phyloP scores from a whole-genome alignment of 495 filamentous ascomycete genomes.

The Lophium mytilinum region DNA sequence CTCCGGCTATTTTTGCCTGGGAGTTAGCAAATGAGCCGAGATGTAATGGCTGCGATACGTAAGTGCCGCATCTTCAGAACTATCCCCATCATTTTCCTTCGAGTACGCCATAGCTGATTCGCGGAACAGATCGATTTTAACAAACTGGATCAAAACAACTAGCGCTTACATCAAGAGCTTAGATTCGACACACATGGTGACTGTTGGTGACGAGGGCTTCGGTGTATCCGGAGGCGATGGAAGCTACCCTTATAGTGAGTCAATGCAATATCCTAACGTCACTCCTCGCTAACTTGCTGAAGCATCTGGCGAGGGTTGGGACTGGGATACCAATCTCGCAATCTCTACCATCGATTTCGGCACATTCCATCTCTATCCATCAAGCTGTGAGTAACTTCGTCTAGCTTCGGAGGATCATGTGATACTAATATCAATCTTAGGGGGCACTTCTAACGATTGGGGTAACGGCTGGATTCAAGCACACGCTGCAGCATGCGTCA shows the following conservation, averaged over 20 bases:
- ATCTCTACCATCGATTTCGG: constrained; percentile 20
- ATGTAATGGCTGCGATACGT: constrained; percentile 51
- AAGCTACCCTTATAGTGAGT: constrained; percentile 12
- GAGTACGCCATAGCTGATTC: not conserved
- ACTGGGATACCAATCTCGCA: constrained; percentile 18
- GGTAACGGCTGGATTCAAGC: constrained; percentile 14
- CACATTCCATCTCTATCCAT: constrained; percentile 25
- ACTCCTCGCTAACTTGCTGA: not conserved
- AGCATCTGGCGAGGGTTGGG: constrained; percentile 12
- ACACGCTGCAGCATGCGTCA: constrained; percentile 14
- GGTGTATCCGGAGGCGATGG: constrained; percentile 20
- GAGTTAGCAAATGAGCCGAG: constrained; percentile 65
- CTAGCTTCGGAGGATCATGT: too few relatives aligned
- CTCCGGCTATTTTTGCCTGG: constrained; percentile 59
- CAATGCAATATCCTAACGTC: too few relatives aligned
- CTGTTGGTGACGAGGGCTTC: constrained; percentile 54
- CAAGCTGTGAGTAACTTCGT: too few relatives aligned
- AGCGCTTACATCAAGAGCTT: constrained; percentile 56
- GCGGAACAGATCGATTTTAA: constrained; percentile 39
- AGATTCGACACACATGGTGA: constrained; percentile 60
- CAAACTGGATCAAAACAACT: constrained; percentile 52
- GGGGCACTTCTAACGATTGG: constrained; percentile 9
- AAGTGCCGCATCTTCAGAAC: not conserved
- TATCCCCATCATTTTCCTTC: not conserved
- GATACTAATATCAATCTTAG: not conserved